Evolutionary conservation across 352 stramenopile genomes (phyloP).

Genomic region (Phytophthora agathidicida): DNA sequence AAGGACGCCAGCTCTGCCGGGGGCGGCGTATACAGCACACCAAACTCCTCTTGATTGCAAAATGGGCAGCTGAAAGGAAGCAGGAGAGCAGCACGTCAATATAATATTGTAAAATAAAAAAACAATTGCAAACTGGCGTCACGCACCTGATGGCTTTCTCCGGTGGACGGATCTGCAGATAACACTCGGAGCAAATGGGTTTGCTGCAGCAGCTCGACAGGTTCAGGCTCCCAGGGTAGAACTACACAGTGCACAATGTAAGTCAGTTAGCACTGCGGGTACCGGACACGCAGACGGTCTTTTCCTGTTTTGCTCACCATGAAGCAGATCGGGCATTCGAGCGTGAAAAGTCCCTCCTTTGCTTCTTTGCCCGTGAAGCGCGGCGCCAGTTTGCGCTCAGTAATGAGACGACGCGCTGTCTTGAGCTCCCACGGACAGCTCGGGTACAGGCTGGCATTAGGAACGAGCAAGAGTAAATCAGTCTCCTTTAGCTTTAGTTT

Average conservation of each 20-base stretch:
- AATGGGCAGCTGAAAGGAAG: conserved; percentile 73
- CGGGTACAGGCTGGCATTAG: conserved; percentile 60
- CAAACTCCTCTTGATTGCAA: conserved; percentile 76
- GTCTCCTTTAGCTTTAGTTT: too few relatives aligned
- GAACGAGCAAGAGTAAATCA: neutral
- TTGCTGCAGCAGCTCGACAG: conserved; percentile 69
- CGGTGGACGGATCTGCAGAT: conserved; percentile 63
- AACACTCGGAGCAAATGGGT: conserved; percentile 78
- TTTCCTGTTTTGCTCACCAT: conserved; percentile 43
- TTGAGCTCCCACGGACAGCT: conserved; percentile 82
- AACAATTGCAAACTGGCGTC: conserved; percentile 2
- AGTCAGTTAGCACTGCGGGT: conserved; percentile 8
- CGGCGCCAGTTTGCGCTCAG: conserved; percentile 77
- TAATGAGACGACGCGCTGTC: conserved; percentile 62
- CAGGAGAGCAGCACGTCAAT: conserved; percentile 2
- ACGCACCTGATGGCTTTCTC: conserved; percentile 54
- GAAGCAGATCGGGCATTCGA: conserved; percentile 88
- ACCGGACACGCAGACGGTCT: neutral
- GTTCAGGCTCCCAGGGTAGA: conserved; percentile 71
- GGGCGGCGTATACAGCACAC: conserved; percentile 55
- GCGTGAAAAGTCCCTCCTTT: conserved; percentile 64
- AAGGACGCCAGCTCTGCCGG: conserved; percentile 53
- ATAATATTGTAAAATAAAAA: neutral
- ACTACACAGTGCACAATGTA: conserved; percentile 29
- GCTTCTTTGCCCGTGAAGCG: conserved; percentile 68